Evolutionary conservation across 228 moss, liverwort and hornwort genomes (phyloP), one percentile per base, ranked within the genome.

Genomic region (Sphagnum fallax): DNA sequence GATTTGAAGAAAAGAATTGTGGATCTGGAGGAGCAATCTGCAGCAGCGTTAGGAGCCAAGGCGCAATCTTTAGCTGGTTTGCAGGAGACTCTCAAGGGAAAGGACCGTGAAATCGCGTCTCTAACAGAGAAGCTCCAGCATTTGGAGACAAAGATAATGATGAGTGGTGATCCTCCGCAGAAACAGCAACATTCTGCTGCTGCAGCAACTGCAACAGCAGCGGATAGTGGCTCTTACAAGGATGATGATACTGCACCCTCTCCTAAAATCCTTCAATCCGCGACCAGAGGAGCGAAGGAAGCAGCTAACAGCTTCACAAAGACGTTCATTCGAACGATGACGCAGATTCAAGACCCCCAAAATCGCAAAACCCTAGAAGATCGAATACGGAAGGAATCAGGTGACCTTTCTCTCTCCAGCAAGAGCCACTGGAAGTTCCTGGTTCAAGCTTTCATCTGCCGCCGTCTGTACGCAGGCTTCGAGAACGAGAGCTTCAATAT

Each of bases 401-500:
- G 82, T 68, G 85, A 82, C 1, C 75, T 85, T 47, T 32, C 32
- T 32, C 75, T 85, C 4, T 82, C 85, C 0, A 60, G 75, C 4
- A 70, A 79, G 2, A 72, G 82, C 9, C 82, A 85, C 16, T 85
- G 77, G 70, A 85, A 82, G 69, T 85, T 75, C 58, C 60, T 85
- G 48, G 82, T 85, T 4, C 85, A 85, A 5, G 82, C 85, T 57
- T 85, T 85, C 75, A 85, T 85, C 60, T 79, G 75, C 15, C 82
- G 85, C 12, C 82, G 85, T 6, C 82, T 85, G 82, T 85, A 82
- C 55, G 57, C 71, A 47, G 79, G 82, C 52, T 85, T 85, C 61
- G 85, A 82, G 69, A 85, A 82, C 15, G 85, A 85, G 53, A 79
- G 79, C 66, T 85, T 82, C 72, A 85, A 82, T 67, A 82, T 85